A percentile compares a stretch with the other conserved stretches of the same genome.
phyloP scores from a whole-genome alignment of 306 rosid species.

The Canavalia gladiata region DNA sequence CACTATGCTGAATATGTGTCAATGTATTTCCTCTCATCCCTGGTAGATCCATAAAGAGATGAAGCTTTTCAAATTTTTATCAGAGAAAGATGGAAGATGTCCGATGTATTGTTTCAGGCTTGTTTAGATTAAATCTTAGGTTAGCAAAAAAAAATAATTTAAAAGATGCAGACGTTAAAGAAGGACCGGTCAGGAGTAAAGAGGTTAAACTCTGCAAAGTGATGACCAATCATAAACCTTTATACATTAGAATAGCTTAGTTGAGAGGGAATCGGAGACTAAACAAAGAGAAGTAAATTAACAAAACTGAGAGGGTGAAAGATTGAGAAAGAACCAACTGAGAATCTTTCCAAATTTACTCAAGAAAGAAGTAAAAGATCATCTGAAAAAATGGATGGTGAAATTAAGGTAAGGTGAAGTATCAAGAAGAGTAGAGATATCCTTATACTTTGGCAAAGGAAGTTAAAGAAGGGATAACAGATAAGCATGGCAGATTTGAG shows the following conservation, averaged over 20 bases:
- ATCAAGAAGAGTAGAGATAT: constrained; percentile 1
- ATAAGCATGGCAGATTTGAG: background rate
- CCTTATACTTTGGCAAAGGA: constrained; percentile 16
- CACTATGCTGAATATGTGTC: constrained; percentile 19
- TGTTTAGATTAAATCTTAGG: constrained; percentile 25
- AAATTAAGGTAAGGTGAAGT: constrained; percentile 9
- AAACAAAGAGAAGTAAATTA: constrained; percentile 5
- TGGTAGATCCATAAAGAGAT: constrained; percentile 23
- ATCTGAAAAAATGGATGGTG: background rate
- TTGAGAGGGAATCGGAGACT: constrained; percentile 31
- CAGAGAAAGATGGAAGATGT: background rate
- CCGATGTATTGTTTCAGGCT: constrained; percentile 7
- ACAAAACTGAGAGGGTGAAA: background rate
- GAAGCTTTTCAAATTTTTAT: constrained; percentile 18
- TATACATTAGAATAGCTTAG: background rate
- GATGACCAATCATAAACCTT: background rate
- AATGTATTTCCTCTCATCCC: constrained; percentile 27
- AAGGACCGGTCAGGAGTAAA: constrained; percentile 13
- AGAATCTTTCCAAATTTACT: background rate
- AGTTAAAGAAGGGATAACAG: background rate
- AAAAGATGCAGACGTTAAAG: background rate
- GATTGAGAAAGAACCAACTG: constrained; percentile 3
- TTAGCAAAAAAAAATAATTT: background rate
- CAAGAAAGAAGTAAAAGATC: background rate
- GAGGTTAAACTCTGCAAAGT: constrained; percentile 25